phyloP scores from a whole-genome alignment of 495 filamentous ascomycete species.

The Jackrogersella minutella region DNA sequence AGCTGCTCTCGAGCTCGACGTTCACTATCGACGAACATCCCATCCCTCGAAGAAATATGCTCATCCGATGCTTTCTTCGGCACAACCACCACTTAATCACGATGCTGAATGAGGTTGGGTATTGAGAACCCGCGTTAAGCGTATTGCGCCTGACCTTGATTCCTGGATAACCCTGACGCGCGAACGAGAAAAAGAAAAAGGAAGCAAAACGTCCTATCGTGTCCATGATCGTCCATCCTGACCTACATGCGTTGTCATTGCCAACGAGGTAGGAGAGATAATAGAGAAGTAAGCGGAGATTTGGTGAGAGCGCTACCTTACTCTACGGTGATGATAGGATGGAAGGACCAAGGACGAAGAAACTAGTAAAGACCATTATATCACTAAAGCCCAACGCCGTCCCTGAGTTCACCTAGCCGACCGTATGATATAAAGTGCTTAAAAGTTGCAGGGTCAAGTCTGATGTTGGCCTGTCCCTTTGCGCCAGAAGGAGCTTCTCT shows the following conservation, averaged over 20 bases:
- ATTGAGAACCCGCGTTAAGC: conserved; percentile 12
- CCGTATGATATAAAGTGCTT: conserved; percentile 38
- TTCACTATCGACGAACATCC: neutral
- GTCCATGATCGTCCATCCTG: conserved; percentile 12
- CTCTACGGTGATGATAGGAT: conserved; percentile 8
- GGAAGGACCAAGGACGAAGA: conserved; percentile 8
- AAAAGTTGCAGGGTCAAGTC: conserved; percentile 14
- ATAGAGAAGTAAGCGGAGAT: conserved; percentile 18
- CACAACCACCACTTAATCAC: neutral
- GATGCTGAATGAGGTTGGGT: neutral
- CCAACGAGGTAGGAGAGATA: neutral
- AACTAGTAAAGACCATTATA: conserved; percentile 30
- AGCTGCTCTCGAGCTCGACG: neutral
- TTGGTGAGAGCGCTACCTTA: conserved; percentile 2
- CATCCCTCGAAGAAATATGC: neutral
- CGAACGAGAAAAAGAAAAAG: conserved; percentile 22
- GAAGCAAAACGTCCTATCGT: conserved; percentile 19
- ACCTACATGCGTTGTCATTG: conserved; percentile 1
- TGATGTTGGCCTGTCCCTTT: conserved; percentile 22
- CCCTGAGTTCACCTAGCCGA: conserved; percentile 31
- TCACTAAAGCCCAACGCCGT: conserved; percentile 41
- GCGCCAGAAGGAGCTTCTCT: conserved; percentile 40
- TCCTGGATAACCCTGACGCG: conserved; percentile 8
- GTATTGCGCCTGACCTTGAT: conserved; percentile 12
- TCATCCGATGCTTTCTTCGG: neutral